A percentile compares a stretch with the other conserved stretches of the same genome.
Evolutionary conservation across 192 early-diverging fungal genomes (phyloP).

Genomic region (Dissophora globulifera): DNA sequence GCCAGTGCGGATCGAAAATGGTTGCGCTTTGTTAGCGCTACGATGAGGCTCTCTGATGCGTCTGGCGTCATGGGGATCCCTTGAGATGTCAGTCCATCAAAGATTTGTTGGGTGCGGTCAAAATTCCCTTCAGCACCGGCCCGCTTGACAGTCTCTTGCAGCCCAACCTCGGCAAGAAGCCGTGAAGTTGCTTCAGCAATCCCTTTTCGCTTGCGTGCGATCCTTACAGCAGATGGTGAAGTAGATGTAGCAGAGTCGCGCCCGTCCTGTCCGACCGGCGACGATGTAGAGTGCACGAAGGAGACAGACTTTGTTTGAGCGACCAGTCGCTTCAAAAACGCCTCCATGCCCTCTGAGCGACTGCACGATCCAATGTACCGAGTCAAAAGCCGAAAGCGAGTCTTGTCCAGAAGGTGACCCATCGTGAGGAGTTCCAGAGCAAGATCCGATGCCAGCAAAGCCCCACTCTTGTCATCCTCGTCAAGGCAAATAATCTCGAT

Average conservation of each 20-base stretch:
- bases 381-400: slow-evolving; percentile 12
- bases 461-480: slow-evolving; percentile 4
- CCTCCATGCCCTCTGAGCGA: slow-evolving; percentile 4
- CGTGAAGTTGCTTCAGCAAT: slow-evolving; percentile 1
- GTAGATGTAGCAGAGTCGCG: neutral
- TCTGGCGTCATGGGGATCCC: slow-evolving; percentile 2
- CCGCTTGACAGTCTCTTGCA: slow-evolving; percentile 27
- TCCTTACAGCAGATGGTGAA: neutral
- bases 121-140: slow-evolving; percentile 12
- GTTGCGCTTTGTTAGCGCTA: slow-evolving; percentile 4
- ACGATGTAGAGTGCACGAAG: neutral
- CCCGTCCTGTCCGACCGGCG: neutral
- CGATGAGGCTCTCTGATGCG: slow-evolving; percentile 8
- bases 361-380: slow-evolving; percentile 15
- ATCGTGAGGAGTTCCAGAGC: slow-evolving; percentile 5
- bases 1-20: slow-evolving; percentile 13
- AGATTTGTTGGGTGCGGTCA: slow-evolving; percentile 13
- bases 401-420: slow-evolving; percentile 22
- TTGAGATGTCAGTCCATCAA: slow-evolving; percentile 14
- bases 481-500: slow-evolving; percentile 33
- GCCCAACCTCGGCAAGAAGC: slow-evolving; percentile 22
- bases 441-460: slow-evolving; percentile 6
- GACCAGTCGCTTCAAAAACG: slow-evolving; percentile 22
- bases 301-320: slow-evolving; percentile 2
- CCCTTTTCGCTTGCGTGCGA: neutral